phyloP scores from a whole-genome alignment of 352 stramenopile species.

The Phytophthora aleatoria region DNA sequence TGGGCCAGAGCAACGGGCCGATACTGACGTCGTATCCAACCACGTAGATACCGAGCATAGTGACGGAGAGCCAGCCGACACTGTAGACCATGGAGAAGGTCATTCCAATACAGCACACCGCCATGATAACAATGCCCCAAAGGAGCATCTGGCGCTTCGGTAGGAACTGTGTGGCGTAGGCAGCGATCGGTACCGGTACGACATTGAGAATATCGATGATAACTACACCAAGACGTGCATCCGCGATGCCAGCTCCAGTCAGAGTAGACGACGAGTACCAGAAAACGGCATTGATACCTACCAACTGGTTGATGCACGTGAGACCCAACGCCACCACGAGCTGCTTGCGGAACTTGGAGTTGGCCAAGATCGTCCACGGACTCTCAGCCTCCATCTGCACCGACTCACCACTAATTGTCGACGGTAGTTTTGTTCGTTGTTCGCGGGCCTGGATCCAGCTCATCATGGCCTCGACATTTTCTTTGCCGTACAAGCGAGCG shows the following conservation, averaged over 20 bases:
- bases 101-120: conserved; percentile 44
- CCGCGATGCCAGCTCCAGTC: conserved; percentile 48
- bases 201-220: conserved; percentile 63
- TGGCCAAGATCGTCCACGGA: conserved; percentile 28
- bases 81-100: conserved; percentile 44
- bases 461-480: conserved; percentile 38
- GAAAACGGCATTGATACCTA: conserved; percentile 69
- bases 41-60: conserved; percentile 51
- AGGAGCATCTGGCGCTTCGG: conserved; percentile 52
- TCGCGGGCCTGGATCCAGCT: conserved; percentile 36
- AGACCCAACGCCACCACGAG: conserved; percentile 49
- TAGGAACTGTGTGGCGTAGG: conserved; percentile 32
- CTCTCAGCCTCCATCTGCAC: conserved; percentile 18
- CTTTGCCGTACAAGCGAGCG: conserved; percentile 36
- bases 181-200: conserved; percentile 40
- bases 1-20: conserved; percentile 56
- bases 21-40: conserved; percentile 57
- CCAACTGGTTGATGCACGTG: conserved; percentile 55
- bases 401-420: conserved; percentile 9
- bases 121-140: conserved; percentile 43
- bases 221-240: conserved; percentile 52
- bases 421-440: conserved; percentile 28
- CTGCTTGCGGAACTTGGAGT: conserved; percentile 38
- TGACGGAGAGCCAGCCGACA: conserved; percentile 44
- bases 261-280: conserved; percentile 68